A percentile compares a stretch with the other conserved stretches of the same genome.
Conservation (phyloP, 2,329 filamentous ascomycete genomes). For the Paraphaeosphaeria minitans region DNA sequence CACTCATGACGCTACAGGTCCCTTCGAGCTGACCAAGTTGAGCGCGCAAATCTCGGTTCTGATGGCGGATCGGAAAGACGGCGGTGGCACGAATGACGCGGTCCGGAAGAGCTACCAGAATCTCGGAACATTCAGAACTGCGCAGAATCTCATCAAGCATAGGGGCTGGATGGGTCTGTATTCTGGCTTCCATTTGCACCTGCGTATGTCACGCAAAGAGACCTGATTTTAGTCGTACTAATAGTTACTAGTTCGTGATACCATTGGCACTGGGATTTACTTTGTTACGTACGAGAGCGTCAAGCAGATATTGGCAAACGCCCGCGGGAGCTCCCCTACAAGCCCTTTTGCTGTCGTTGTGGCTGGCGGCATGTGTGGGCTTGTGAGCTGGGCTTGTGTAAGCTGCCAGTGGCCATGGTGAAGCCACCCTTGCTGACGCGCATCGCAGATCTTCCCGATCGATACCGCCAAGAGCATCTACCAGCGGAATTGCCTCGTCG, state of each 20-base stretch:
- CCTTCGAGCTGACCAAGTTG: conserved; percentile 88
- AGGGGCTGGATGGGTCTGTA: conserved; percentile 76
- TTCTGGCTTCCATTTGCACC: conserved; percentile 78
- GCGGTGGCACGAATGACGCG: conserved; percentile 42
- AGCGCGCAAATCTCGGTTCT: conserved; percentile 84
- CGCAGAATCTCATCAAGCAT: conserved; percentile 76
- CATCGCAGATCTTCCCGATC: conserved; percentile 61
- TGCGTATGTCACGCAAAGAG: conserved; percentile 60
- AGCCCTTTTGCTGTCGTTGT: conserved; percentile 78
- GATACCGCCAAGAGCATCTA: conserved; percentile 87
- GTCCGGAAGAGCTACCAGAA: conserved; percentile 69
- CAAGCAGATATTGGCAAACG: conserved; percentile 79
- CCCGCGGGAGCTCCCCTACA: conserved; percentile 73
- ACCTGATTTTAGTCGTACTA: conserved; percentile 17
- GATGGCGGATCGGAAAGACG: conserved; percentile 66
- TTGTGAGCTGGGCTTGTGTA: conserved; percentile 83
- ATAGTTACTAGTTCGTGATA: conserved; percentile 71
- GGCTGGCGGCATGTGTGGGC: conserved; percentile 79
- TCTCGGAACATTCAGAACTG: conserved; percentile 76
- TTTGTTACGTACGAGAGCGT: conserved; percentile 89
- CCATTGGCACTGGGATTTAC: conserved; percentile 81
- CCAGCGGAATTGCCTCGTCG: conserved; percentile 78
- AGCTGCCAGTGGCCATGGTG: conserved; percentile 36
- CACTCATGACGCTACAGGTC: conserved; percentile 55
- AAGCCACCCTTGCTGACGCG: conserved; percentile 12